These are phyloP conservation scores for Cornus florida DNA, from an alignment of 148 eudicot species.

Conservation along the genomic window DNA sequence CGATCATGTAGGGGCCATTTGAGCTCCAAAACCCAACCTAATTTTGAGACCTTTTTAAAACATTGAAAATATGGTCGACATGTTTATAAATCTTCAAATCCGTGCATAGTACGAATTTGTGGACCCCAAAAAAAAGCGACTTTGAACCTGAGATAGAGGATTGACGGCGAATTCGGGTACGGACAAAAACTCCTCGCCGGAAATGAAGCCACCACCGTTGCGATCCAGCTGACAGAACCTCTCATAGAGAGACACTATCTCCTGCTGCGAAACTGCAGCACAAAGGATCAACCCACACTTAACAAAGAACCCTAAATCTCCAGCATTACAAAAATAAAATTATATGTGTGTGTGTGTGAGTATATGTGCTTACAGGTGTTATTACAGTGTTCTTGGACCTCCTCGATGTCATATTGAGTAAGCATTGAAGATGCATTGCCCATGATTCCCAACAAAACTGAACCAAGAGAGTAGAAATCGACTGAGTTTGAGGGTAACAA, in stretches of 20 bases:
- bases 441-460: slow-evolving; percentile 10
- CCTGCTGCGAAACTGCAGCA: slow-evolving; percentile 52
- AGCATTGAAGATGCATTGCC: slow-evolving; percentile 56
- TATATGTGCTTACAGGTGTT: slow-evolving; percentile 32
- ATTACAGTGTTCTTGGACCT: slow-evolving; percentile 56
- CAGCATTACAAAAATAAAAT: background rate
- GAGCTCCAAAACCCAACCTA: background rate
- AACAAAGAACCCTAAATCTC: background rate
- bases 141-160: slow-evolving; percentile 51
- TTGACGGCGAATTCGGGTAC: slow-evolving; percentile 67
- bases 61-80: background rate
- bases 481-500: background rate
- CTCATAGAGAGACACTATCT: slow-evolving; percentile 51
- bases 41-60: background rate
- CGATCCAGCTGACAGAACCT: slow-evolving; percentile 61
- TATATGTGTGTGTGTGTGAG: background rate
- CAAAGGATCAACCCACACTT: background rate
- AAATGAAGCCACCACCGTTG: slow-evolving; percentile 40
- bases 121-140: background rate
- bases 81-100: background rate
- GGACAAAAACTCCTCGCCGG: slow-evolving; percentile 50
- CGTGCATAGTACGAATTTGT: too few species aligned
- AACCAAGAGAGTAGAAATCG: background rate
- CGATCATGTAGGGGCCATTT: background rate
- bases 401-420: slow-evolving; percentile 63